Base-by-base conservation (phyloP, 352 stramenopile genomes). In the Globisporangium paroecandrum region DNA sequence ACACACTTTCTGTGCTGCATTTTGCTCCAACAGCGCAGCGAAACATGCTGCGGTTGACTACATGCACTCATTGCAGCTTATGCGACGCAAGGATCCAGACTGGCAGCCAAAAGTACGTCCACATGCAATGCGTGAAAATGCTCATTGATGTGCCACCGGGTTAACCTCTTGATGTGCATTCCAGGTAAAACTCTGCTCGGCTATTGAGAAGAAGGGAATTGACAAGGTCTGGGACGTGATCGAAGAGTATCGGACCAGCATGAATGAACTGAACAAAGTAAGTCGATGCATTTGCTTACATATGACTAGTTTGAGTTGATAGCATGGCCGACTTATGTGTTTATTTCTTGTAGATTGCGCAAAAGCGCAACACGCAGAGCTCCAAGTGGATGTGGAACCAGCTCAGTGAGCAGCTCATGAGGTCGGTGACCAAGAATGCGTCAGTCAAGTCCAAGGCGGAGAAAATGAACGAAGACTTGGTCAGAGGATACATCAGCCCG, bases 371-470 rank as follows among this genome's bases (percentile, higher is more conserved):
- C 56, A 58, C 68, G 2, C 85, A 93, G 74, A 89, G 78, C 64
- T 89, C 83, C 34, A 91, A 89, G 66, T 93, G 84, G 84, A 89
- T 93, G 79, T 90, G 81, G 85, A 91, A 89, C 65, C 81, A 91
- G 58, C 70, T 93, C 34, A 86, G 89, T 55, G 79, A 90, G 71
- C 82, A 93, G 60, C 78, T 93, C 51, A 90, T 93, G 83, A 70
- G 76, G 38, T 78, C 79, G 1, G 81, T 90, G 20, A 81, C 80
- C 10, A 76, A 73, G 55, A 82, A 78, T 70, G 57, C 60, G 41
- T 64, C 76, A 12, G 81, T 90, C 43, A 75, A 72, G 49, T 58
- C 73, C 20, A 80, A 88, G 53, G 82, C 82, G 38, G 69, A 82
- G 38, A 77, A 77, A 34, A 85, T 93, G 75, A 83, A 78, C 51